phyloP scores from a whole-genome alignment of 768 basidiomycete species.

The Suillus variegatus region DNA sequence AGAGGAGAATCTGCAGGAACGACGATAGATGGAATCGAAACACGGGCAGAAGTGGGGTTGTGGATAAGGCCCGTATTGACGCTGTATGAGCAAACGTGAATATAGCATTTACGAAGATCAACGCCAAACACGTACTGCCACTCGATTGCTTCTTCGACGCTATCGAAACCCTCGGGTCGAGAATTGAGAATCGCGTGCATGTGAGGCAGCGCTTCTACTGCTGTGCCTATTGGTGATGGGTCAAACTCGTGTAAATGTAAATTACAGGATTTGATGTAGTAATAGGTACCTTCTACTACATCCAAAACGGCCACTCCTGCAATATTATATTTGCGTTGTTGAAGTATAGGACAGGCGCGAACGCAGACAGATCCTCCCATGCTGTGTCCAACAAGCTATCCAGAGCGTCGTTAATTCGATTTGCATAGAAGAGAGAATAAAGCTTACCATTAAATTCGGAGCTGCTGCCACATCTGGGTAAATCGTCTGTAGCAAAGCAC shows the following conservation, averaged over 20 bases:
- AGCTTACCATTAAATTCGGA: conserved; percentile 74
- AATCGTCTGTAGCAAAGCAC: conserved; percentile 64
- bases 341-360: conserved; percentile 64
- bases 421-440: neutral
- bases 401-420: neutral
- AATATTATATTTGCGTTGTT: conserved; percentile 67
- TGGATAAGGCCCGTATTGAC: conserved; percentile 80
- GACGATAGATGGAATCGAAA: conserved; percentile 86
- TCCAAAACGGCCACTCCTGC: conserved; percentile 82
- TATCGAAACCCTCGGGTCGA: conserved; percentile 84
- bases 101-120: neutral
- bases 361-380: conserved; percentile 95
- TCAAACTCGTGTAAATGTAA: neutral
- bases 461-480: conserved; percentile 64
- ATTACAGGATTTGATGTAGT: neutral
- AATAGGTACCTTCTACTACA: conserved; percentile 79
- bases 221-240: conserved; percentile 60
- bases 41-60: conserved; percentile 77
- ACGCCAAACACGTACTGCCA: conserved; percentile 82
- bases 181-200: conserved; percentile 89
- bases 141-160: conserved; percentile 81
- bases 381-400: conserved; percentile 87
- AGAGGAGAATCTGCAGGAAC: conserved; percentile 44
- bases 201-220: conserved; percentile 88
- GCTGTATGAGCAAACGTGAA: conserved; percentile 41